Evolutionary conservation across 305 asterid species (phyloP), one percentile per base, ranked within the genome.

Genomic region (Striga hermonthica): DNA sequence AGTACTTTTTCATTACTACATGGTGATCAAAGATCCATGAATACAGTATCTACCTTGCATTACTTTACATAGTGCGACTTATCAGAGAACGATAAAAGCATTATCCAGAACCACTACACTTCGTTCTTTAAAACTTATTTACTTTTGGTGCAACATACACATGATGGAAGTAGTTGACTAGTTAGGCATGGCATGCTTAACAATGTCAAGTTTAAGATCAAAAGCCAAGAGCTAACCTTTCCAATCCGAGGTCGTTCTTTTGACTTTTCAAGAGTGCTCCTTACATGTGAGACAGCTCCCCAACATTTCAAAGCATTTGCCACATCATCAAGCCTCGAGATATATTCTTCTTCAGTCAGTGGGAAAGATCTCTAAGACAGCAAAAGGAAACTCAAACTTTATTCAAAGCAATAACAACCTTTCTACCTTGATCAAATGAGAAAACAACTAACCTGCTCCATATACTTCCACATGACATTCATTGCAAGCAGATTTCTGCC

Each of bases 401-500:
- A 64, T 59, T 36, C 44, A 57, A 57, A 5, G 14, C 11, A 44
- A 57, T 54, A 59, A 60, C 4, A 40, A 61, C 49, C 41, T 35
- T 44, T 71, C 16, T 56, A 28, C 40, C 71, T 53, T 40, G 50
- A 68, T 55, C 56, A 7, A 64, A 16, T 10, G 12, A 69, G 53
- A 69, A 60, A 44, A 48, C 53, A 64, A 69, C 74, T 72, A 55
- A 92, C 98, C 95, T 92, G 97, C 81, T 92, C 98, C 91, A 80
- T 81, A 76, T 92, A 92, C 74, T 92, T 92, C 98, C 98, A 89
- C 98, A 92, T 92, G 52, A 92, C 98, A 75, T 92, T 92, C 77
- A 92, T 55, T 16, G 98, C 98, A 4, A 92, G 97, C 64, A 92
- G 91, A 75, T 92, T 92, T 75, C 85, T 81, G 40, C 98, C 98